Base-by-base conservation (phyloP, 352 stramenopile species). In the Pythium guiyangense region DNA sequence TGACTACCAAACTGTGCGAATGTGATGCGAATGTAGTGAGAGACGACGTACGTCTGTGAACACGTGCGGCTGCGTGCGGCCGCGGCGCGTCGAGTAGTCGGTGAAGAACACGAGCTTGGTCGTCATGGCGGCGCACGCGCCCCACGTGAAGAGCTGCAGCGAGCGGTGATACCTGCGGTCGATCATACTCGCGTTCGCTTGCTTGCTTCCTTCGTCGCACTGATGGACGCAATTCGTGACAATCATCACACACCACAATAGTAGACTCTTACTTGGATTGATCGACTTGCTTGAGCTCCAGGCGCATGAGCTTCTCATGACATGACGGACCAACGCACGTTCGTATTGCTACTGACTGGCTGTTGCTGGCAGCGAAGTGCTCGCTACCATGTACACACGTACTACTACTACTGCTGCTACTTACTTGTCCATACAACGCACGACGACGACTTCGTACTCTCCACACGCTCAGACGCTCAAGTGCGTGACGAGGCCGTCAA, bases 61-160 rank as follows among this genome's bases (percentile, higher is more conserved):
- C 45, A 88, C 81, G 66, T 95, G 85, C 39, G 84, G 77, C 29
- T 86, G 79, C n/a, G 65, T 64, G n/a, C 62, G 59, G 2, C 77
- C 74, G 45, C 73, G 74, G 27, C 69, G 72, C 11, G 66, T 75
- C 40, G 71, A 77, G 66, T 77, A 95, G 29, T 94, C 84, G 1
- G 86, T 95, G 71, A 95, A 95, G 57, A 94, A 59, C 57, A 94
- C 84, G 56, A 95, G 68, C 66, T 95, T 95, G 54, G 72, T 59
- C 37, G 80, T 77, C 81, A 95, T 91, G 58, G 83, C 84, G 34
- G 66, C 69, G 66, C 86, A 95, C 18, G 82, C 74, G 40, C 73
- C 73, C 73, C 80, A 91, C 52, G 82, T 88, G 64, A 94, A 92
- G 46, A 95, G 71, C 57, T 95, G 82, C 67, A 95, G 63, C 44